A percentile compares a stretch with the other conserved stretches of the same genome.
These are phyloP conservation scores for Fusarium paranaense DNA, from an alignment of 2,329 filamentous ascomycete species.

Conservation along the genomic window DNA sequence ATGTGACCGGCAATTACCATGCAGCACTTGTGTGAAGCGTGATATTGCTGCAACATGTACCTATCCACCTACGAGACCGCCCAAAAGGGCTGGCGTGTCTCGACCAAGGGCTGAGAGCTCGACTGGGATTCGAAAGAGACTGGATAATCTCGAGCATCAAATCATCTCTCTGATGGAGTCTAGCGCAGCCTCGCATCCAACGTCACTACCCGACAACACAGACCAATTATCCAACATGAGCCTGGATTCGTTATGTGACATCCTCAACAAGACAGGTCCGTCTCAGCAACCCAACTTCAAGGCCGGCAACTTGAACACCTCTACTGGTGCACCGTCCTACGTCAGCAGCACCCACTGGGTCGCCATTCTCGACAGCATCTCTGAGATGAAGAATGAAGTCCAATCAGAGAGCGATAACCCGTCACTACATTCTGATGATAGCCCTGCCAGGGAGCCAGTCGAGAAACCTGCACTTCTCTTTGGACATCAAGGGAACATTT, in stretches of 20 bases:
- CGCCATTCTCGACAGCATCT: conserved; percentile 5
- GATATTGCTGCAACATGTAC: conserved; percentile 3
- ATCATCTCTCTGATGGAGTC: background rate
- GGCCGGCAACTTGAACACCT: background rate
- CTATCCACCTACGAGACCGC: background rate
- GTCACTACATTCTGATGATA: background rate
- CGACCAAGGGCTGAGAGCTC: background rate
- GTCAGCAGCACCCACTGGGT: conserved; percentile 10
- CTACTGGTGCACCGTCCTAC: background rate
- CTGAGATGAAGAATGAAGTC: conserved; percentile 8
- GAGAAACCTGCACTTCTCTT: background rate
- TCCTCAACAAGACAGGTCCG: background rate
- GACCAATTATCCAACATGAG: background rate
- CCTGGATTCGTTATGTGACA: background rate
- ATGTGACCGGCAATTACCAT: conserved; percentile 9
- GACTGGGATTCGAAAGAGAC: background rate
- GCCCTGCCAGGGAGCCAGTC: background rate
- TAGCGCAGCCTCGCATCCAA: background rate
- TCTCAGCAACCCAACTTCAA: background rate
- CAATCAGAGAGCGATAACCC: background rate
- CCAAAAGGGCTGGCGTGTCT: background rate
- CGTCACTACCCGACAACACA: background rate
- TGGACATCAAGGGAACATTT: background rate
- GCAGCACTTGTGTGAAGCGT: conserved; percentile 5
- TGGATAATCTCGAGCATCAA: background rate